phyloP scores from a whole-genome alignment of 2,329 filamentous ascomycete genomes.

The Cladosporium phlei region DNA sequence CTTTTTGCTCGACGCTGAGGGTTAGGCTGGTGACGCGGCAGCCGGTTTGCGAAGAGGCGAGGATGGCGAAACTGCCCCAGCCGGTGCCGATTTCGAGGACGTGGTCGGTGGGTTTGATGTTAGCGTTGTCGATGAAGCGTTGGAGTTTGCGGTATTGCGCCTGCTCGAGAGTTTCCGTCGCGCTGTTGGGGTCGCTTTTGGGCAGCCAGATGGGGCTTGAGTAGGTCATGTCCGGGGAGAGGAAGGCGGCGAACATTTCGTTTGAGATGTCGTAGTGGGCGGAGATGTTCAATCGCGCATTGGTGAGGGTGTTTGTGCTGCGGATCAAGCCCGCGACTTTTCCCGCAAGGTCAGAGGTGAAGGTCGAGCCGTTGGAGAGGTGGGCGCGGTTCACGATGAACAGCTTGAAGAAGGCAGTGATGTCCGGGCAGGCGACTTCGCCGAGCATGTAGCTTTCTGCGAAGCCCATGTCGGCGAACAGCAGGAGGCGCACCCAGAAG shows the following conservation, averaged over 20 bases:
- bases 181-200: conserved; percentile 36
- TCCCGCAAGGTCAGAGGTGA: conserved; percentile 55
- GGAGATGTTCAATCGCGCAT: conserved; percentile 61
- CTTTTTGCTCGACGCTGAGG: conserved; percentile 64
- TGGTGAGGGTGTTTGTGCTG: conserved; percentile 44
- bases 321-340: conserved; percentile 52
- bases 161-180: conserved; percentile 55
- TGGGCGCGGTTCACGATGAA: conserved; percentile 62
- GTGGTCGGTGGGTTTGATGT: conserved; percentile 60
- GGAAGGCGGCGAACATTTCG: conserved; percentile 68
- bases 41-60: conserved; percentile 60
- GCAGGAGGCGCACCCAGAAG: conserved; percentile 64
- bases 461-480: conserved; percentile 73
- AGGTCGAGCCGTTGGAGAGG: conserved; percentile 60
- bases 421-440: conserved; percentile 61
- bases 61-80: conserved; percentile 70
- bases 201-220: conserved; percentile 64
- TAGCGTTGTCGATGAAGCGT: conserved; percentile 61
- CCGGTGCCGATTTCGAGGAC: conserved; percentile 72
- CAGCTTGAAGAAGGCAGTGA: conserved; percentile 67
- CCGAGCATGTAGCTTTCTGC: conserved; percentile 69
- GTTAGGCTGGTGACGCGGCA: conserved; percentile 67
- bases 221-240: conserved; percentile 73
- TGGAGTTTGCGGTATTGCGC: conserved; percentile 65
- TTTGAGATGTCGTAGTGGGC: conserved; percentile 75